These are phyloP conservation scores for Waltergamsia citrina DNA, from an alignment of 2,329 filamentous ascomycete species.

Conservation along the genomic window DNA sequence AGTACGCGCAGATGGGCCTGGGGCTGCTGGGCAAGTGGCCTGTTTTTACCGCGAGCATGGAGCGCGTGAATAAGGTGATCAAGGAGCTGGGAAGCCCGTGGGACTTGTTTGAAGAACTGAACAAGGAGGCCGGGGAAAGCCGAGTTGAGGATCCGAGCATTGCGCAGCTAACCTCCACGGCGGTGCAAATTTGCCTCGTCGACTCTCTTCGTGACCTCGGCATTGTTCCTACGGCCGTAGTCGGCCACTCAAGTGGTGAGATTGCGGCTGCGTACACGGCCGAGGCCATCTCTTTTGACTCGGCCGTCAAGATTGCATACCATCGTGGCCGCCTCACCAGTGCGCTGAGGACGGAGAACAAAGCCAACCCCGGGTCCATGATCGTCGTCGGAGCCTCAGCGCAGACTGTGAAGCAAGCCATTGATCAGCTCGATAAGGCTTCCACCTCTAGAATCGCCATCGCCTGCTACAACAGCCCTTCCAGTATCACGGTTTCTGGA, in stretches of 20 bases:
- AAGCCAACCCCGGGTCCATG: conserved; percentile 15
- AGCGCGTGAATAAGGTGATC: conserved; percentile 3
- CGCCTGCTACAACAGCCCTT: conserved; percentile 37
- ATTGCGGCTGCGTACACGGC: conserved; percentile 26
- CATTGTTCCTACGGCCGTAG: conserved; percentile 15
- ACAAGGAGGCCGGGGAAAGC: conserved; percentile 6
- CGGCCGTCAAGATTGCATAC: conserved; percentile 4
- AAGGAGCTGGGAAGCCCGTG: conserved; percentile 5
- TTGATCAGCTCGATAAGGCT: conserved; percentile 5
- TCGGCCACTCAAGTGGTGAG: conserved; percentile 28
- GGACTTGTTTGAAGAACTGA: conserved; percentile 8
- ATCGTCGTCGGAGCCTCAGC: conserved; percentile 17
- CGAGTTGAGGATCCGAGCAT: conserved; percentile 12
- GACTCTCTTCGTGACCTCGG: conserved; percentile 19
- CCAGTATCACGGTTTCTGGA: conserved; percentile 36
- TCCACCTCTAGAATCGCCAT: conserved; percentile 9
- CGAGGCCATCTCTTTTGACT: conserved; percentile 11
- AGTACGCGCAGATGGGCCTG: conserved; percentile 22
- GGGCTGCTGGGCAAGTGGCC: conserved; percentile 13
- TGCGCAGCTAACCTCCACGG: conserved; percentile 28
- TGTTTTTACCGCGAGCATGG: conserved; percentile 10
- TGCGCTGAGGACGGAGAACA: conserved; percentile 5
- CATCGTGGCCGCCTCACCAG: conserved; percentile 10
- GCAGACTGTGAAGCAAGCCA: conserved; percentile 1
- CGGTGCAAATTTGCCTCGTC: conserved; percentile 28